Evolutionary conservation across 768 basidiomycete species (phyloP), one percentile per base, ranked within the genome.

Genomic region (Fibroporia radiculosa): DNA sequence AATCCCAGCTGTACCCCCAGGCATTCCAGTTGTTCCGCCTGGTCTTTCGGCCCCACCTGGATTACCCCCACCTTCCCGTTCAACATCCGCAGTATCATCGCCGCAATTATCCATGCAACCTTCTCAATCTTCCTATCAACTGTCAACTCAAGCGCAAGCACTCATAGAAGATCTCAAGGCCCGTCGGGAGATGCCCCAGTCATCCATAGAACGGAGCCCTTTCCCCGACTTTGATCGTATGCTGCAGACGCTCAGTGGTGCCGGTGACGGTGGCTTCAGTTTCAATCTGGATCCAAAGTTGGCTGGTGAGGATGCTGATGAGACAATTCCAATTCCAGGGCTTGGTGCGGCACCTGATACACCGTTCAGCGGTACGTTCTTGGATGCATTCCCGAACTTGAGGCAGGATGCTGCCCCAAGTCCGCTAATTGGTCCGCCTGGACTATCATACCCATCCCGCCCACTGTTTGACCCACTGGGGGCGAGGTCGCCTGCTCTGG

Each of bases 171-270:
- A 93, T 53, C 76, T 93, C 29, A 83, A 79, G 57, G 78, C 78
- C 18, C 71, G 89, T 26, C 74, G 89, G 35, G 84, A 89, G 53
- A 70, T 75, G 6, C 66, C 68, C 2, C 59, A 70, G 18, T 60
- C 66, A 31, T 62, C 65, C 36, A 63, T 67, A 4, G 49, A 42
- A 24, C 55, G 52, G 26, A 88, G 73, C 60, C 78, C 87, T 10
- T 93, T 93, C 74, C 92, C 91, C 8, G 91, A 93, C 51, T 80
- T 93, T 52, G 90, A 92, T 60, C 78, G 86, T 24, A 90, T 86
- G 16, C 68, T 93, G 35, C 79, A 84, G 57, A 80, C 76, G 38
- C 68, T 92, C 33, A 78, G 75, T 40, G 75, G 73, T 6, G 78
- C 71, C 33, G 74, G 66, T 24, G 76, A 69, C 42, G 71, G 77